phyloP scores from a whole-genome alignment of 192 early-diverging fungal species.

The Haplosporangium gracile region DNA sequence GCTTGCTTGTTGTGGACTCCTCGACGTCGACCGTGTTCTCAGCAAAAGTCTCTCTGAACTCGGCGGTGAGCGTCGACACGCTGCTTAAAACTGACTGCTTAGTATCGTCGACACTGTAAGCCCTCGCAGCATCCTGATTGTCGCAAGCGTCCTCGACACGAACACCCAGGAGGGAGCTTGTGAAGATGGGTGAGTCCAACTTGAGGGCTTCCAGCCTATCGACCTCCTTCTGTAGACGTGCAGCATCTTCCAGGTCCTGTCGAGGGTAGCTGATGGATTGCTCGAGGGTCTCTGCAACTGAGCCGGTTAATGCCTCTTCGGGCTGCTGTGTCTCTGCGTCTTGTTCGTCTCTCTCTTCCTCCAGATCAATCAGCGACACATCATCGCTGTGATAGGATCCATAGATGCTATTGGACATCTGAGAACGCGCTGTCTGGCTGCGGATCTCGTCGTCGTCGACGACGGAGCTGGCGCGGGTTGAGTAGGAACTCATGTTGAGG shows the following conservation, averaged over 20 bases:
- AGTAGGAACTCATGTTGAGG: not conserved
- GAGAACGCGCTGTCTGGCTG: not conserved
- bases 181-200: conserved; percentile 41
- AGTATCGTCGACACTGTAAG: not conserved
- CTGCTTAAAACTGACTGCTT: not conserved
- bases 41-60: not conserved
- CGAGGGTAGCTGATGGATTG: conserved; percentile 36
- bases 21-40: not conserved
- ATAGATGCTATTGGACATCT: conserved; percentile 14
- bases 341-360: conserved; percentile 14
- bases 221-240: conserved; percentile 19
- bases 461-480: not conserved
- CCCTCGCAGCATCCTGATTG: not conserved
- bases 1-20: not conserved
- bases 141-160: not conserved
- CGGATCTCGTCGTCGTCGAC: not conserved
- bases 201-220: conserved; percentile 34
- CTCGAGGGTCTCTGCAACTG: not conserved
- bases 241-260: conserved; percentile 25
- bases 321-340: not conserved
- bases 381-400: conserved; percentile 37
- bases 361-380: conserved; percentile 43
- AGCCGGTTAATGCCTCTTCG: not conserved
- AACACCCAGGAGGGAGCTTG: conserved; percentile 15
- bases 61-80: not conserved